These are phyloP conservation scores for Calocybe gambosa DNA, from an alignment of 1,284 basidiomycete species.

Conservation along the genomic window DNA sequence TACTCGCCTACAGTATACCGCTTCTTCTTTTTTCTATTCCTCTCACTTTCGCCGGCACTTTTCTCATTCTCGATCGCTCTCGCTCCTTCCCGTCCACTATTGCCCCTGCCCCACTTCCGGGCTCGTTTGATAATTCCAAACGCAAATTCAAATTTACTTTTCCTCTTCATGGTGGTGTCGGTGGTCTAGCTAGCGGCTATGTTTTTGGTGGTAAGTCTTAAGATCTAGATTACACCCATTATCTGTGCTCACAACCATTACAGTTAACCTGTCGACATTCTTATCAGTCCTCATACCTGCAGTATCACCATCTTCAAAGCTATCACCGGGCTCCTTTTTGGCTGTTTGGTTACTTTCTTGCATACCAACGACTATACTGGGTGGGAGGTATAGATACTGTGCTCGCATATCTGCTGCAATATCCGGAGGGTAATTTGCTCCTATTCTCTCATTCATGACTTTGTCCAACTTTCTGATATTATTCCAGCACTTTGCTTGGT, in stretches of 20 bases:
- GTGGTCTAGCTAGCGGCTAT: conserved; percentile 54
- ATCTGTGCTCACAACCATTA: conserved; percentile 6
- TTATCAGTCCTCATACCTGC: conserved; percentile 52
- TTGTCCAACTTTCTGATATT: conserved; percentile 38
- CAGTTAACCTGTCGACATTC: conserved; percentile 58
- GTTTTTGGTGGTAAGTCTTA: conserved; percentile 47
- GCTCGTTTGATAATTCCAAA: conserved; percentile 29
- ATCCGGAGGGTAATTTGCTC: conserved; percentile 13
- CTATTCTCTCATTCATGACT: conserved; percentile 34
- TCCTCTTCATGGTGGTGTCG: conserved; percentile 53
- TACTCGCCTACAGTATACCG: conserved; percentile 50
- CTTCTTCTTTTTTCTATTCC: conserved; percentile 46
- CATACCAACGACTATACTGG: conserved; percentile 37
- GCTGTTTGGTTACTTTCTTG: conserved; percentile 53
- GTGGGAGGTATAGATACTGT: conserved; percentile 43
- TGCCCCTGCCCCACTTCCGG: conserved; percentile 30
- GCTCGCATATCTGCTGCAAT: conserved; percentile 21
- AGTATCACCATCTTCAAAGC: conserved; percentile 35
- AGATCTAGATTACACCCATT: background rate
- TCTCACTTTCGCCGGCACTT: conserved; percentile 57
- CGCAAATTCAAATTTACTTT: conserved; percentile 27
- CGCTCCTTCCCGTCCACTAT: conserved; percentile 48
- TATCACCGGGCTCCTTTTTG: conserved; percentile 47
- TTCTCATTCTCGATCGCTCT: conserved; percentile 62
- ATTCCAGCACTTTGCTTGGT: conserved; percentile 38